Evolutionary conservation across 2,329 filamentous ascomycete genomes (phyloP).

Genomic region (Drechslera avenae): DNA sequence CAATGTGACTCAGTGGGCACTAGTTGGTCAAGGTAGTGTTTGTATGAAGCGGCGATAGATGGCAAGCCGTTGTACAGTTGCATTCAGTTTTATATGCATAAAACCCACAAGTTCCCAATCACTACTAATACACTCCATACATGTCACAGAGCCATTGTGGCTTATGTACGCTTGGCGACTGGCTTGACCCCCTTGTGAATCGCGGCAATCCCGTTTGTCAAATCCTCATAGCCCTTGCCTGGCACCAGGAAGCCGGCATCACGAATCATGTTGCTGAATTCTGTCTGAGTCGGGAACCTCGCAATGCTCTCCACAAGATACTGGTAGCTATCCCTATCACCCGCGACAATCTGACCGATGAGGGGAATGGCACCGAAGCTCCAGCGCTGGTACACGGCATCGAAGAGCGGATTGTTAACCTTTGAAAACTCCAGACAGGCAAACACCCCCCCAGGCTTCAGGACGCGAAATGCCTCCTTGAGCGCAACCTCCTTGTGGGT

Average conservation of each 20-base stretch:
- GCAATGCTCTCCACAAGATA: slow-evolving; percentile 99
- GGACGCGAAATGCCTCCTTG: slow-evolving; percentile 80
- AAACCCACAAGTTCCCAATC: background rate
- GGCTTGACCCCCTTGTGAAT: slow-evolving; percentile 98
- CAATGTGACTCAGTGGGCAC: too few relatives aligned
- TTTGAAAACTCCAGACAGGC: slow-evolving; percentile 96
- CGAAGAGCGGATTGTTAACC: slow-evolving; percentile 76
- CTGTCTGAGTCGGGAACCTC: slow-evolving; percentile 81
- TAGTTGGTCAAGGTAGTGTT: too few relatives aligned
- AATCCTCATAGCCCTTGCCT: slow-evolving; percentile 75
- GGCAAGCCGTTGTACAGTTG: too few relatives aligned
- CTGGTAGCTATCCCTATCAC: slow-evolving; percentile 94
- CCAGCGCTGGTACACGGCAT: slow-evolving; percentile 92
- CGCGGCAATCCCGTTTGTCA: slow-evolving; percentile 90
- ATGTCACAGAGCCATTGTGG: background rate
- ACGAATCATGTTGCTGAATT: slow-evolving; percentile 82
- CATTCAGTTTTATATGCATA: background rate
- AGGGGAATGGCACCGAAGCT: slow-evolving; percentile 92
- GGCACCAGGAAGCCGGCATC: slow-evolving; percentile 85
- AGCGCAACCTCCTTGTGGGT: slow-evolving; percentile 86
- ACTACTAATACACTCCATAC: background rate
- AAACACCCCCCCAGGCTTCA: slow-evolving; percentile 94
- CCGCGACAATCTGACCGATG: slow-evolving; percentile 93
- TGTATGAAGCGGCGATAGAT: too few relatives aligned
- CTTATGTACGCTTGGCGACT: background rate